phyloP scores from a whole-genome alignment of 495 filamentous ascomycete genomes.

The Aspergillus mulundensis region DNA sequence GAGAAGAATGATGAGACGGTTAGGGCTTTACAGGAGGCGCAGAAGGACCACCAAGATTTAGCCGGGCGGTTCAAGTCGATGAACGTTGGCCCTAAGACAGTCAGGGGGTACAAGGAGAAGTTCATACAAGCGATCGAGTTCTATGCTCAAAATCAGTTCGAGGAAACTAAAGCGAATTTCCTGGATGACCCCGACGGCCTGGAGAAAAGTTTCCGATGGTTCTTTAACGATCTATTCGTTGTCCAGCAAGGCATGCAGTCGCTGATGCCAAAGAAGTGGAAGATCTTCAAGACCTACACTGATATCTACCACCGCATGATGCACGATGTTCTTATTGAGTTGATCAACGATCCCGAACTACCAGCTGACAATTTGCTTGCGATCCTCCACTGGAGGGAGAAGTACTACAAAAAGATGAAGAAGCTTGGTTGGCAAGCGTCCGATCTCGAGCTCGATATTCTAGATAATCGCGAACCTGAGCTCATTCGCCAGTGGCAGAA shows the following conservation, averaged over 20 bases:
- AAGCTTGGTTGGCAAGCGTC: slow-evolving; percentile 74
- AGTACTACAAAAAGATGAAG: slow-evolving; percentile 93
- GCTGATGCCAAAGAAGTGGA: slow-evolving; percentile 96
- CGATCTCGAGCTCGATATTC: slow-evolving; percentile 73
- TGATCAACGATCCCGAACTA: slow-evolving; percentile 77
- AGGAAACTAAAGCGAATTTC: slow-evolving; percentile 69
- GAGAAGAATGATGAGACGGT: slow-evolving; percentile 93
- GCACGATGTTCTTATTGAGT: slow-evolving; percentile 81
- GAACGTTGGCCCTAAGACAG: slow-evolving; percentile 80
- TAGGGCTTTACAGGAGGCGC: slow-evolving; percentile 83
- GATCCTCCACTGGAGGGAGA: slow-evolving; percentile 92
- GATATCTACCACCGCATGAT: slow-evolving; percentile 88
- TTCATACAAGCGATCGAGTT: slow-evolving; percentile 77
- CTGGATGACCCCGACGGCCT: slow-evolving; percentile 75
- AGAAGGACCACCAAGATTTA: slow-evolving; percentile 91
- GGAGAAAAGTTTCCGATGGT: slow-evolving; percentile 86
- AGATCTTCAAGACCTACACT: slow-evolving; percentile 84
- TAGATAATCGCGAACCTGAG: slow-evolving; percentile 84
- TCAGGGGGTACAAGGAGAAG: slow-evolving; percentile 96
- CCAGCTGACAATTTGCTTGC: slow-evolving; percentile 74
- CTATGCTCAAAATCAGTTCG: slow-evolving; percentile 68
- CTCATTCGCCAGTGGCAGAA: slow-evolving; percentile 89
- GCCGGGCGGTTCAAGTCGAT: slow-evolving; percentile 92
- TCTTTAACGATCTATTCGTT: slow-evolving; percentile 92
- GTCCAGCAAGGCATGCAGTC: slow-evolving; percentile 85